Evolutionary conservation across 495 filamentous ascomycete species (phyloP).

Genomic region (Penicillium cataractarum): DNA sequence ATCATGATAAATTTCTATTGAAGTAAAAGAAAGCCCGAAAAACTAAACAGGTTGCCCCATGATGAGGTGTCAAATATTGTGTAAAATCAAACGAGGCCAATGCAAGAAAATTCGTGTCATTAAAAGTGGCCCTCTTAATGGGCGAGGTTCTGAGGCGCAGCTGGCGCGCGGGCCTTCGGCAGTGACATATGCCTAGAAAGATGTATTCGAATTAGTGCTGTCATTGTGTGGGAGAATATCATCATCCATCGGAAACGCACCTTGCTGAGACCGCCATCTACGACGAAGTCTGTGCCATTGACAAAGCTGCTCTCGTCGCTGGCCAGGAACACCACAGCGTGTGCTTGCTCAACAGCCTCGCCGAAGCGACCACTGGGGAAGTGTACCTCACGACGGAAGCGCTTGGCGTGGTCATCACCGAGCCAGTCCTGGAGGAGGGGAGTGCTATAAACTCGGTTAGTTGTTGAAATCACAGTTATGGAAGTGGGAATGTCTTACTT

Average conservation of each 20-base stretch:
- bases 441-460: conserved; percentile 46
- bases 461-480: neutral
- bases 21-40: neutral
- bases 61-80: neutral
- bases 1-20: neutral
- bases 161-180: conserved; percentile 76
- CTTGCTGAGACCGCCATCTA: conserved; percentile 97
- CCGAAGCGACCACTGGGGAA: conserved; percentile 96
- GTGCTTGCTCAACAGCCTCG: conserved; percentile 92
- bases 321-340: conserved; percentile 91
- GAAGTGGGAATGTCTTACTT: conserved; percentile 57
- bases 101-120: conserved; percentile 11
- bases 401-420: conserved; percentile 84
- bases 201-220: conserved; percentile 19
- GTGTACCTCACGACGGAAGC: conserved; percentile 84
- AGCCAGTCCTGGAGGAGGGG: conserved; percentile 94
- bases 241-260: conserved; percentile 34
- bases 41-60: neutral
- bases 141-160: conserved; percentile 68
- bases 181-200: conserved; percentile 78
- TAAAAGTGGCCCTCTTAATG: conserved; percentile 26
- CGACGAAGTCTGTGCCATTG: conserved; percentile 89
- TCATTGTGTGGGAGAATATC: too few species aligned
- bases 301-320: conserved; percentile 95
- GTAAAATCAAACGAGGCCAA: neutral